These are phyloP conservation scores for Vaccinium darrowii DNA, from an alignment of 148 eudicot species.

Conservation along the genomic window DNA sequence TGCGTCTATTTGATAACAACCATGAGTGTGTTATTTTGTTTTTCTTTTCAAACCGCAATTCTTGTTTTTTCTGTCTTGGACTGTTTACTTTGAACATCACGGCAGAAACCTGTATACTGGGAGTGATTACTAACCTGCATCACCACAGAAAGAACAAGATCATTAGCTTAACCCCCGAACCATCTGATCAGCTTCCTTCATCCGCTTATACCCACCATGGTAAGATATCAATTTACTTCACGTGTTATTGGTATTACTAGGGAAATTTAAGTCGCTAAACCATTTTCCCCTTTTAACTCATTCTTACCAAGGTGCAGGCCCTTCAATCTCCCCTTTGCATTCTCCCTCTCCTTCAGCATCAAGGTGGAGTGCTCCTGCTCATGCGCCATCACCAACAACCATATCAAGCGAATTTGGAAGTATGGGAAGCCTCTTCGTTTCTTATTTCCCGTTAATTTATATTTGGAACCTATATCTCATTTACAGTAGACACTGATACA, in stretches of 20 bases:
- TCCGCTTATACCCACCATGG: conserved; percentile 35
- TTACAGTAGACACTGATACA: neutral
- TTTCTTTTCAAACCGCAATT: too few species aligned
- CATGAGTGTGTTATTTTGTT: too few species aligned
- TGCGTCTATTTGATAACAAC: too few species aligned
- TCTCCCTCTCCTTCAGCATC: conserved; percentile 34
- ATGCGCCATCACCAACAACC: conserved; percentile 39
- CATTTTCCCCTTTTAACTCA: conserved; percentile 10
- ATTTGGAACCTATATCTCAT: neutral
- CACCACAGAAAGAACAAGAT: conserved; percentile 36
- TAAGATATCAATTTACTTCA: conserved; percentile 25
- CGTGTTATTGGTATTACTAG: too few species aligned
- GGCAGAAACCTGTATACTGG: too few species aligned
- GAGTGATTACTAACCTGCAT: conserved; percentile 15
- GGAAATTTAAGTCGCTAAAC: neutral
- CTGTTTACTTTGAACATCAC: too few species aligned
- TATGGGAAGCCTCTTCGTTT: conserved; percentile 13
- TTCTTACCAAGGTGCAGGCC: conserved; percentile 29
- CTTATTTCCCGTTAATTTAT: neutral
- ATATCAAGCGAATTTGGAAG: conserved; percentile 34
- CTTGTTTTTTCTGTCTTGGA: too few species aligned
- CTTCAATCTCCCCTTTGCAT: conserved; percentile 30
- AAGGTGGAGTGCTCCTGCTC: conserved; percentile 28
- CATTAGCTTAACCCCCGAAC: conserved; percentile 29
- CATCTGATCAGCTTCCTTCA: conserved; percentile 29